Base-by-base conservation (phyloP, 192 early-diverging fungal species). In the Coemansia sp. region DNA sequence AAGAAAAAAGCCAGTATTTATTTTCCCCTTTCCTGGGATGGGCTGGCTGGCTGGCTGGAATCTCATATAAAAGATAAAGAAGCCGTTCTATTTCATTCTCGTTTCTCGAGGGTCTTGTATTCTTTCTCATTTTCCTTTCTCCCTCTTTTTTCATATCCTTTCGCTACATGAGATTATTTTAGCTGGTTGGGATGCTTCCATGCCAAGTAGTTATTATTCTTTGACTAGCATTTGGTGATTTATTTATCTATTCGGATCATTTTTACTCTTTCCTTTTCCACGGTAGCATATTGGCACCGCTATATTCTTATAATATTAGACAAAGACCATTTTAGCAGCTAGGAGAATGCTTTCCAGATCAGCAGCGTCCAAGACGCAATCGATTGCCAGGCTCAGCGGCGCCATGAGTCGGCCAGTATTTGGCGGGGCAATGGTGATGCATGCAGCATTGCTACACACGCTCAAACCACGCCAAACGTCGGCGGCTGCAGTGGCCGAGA, bases 291-390 rank as follows among this genome's bases (percentile, higher is more conserved):
- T n/a, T n/a, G n/a, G n/a, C 45, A 15, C 45, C 15, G 45, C 45
- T 46, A 15, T 46, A 8, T 46, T 8, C 45, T 46, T 56, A 37
- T 18, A 19, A 1, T 56, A 36, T 65, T 59, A 58, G 36, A 61
- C 15, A 61, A 45, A 49, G n/a, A n/a, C n/a, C n/a, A n/a, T n/a
- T n/a, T n/a, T n/a, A n/a, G n/a, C n/a, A n/a, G n/a, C n/a, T n/a
- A n/a, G n/a, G n/a, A n/a, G n/a, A 49, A 83, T 83, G 80, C 69
- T 83, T 65, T 64, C 72, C 12, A 74, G 75, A 77, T 72, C 80
- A 45, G 55, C 80, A 8, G 47, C 67, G 18, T 61, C 72, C 66
- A 74, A 64, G 67, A 69, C 80, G 15, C 80, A 71, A 69, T 40
- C 62, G 8, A 59, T 77, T 48, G 71, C 68, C 48, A 59, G 47